phyloP scores from a whole-genome alignment of 1,139 yeast species.

The Scheffersomyces segobiensis region DNA sequence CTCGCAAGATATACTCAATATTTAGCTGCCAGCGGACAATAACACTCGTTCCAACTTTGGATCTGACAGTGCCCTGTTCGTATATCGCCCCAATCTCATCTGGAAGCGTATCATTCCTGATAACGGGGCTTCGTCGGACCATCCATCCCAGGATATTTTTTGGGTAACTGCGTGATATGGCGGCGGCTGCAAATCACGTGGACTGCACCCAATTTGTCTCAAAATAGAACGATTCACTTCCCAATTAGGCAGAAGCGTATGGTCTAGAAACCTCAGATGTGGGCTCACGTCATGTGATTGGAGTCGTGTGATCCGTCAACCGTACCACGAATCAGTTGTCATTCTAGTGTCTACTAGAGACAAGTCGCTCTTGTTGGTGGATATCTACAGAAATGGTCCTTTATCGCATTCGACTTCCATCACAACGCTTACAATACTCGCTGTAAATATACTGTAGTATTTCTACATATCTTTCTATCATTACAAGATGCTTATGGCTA shows the following conservation, averaged over 20 bases:
- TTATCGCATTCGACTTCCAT: no score
- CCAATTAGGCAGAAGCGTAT: background rate
- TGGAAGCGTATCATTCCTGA: background rate
- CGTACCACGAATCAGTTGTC: no score
- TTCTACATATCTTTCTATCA: background rate
- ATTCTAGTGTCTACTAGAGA: no score
- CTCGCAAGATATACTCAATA: background rate
- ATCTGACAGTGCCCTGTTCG: background rate
- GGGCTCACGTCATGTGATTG: background rate
- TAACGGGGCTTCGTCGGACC: background rate
- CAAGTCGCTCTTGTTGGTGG: no score
- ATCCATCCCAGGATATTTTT: background rate
- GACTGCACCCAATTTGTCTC: background rate
- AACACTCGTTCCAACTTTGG: background rate
- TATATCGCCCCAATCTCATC: background rate
- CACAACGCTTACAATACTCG: background rate
- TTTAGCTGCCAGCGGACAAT: background rate
- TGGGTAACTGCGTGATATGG: background rate
- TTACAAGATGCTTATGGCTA: conserved; percentile 2
- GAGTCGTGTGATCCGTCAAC: background rate
- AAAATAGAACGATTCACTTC: background rate
- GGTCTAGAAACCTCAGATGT: background rate
- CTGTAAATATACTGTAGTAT: background rate
- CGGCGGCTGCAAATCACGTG: background rate
- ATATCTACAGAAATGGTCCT: no score